These are phyloP conservation scores for Boeremia lycopersici DNA, from an alignment of 2,329 filamentous ascomycete species.

Conservation along the genomic window DNA sequence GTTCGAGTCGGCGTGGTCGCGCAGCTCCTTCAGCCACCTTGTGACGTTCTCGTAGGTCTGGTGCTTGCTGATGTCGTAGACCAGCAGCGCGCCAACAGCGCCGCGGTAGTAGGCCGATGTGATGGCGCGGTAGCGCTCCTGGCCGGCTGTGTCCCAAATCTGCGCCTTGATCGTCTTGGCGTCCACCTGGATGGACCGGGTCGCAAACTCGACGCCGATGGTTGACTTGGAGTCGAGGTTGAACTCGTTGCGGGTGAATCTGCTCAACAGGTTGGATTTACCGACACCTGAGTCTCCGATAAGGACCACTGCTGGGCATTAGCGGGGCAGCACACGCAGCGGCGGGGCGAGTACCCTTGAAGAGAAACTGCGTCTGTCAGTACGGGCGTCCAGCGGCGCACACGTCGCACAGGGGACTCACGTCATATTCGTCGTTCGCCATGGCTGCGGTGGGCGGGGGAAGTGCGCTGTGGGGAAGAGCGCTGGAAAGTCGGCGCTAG, in stretches of 20 bases:
- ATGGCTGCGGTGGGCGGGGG: slow-evolving; percentile 59
- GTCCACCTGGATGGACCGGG: slow-evolving; percentile 97
- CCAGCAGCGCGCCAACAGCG: slow-evolving; percentile 93
- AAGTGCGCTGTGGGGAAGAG: slow-evolving; percentile 17
- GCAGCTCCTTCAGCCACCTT: slow-evolving; percentile 97
- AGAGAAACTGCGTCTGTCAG: slow-evolving; percentile 77
- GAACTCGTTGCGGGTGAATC: slow-evolving; percentile 99
- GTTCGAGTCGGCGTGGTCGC: slow-evolving; percentile 97
- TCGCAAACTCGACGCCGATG: slow-evolving; percentile 99
- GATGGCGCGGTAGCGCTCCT: slow-evolving; percentile 98
- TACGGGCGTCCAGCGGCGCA: slow-evolving; percentile 24
- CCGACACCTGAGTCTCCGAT: slow-evolving; percentile 99
- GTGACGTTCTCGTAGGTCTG: slow-evolving; percentile 99
- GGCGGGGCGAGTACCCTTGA: slow-evolving; percentile 75
- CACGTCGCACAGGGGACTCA: slow-evolving; percentile 58
- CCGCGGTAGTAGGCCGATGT: slow-evolving; percentile 99
- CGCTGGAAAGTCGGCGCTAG: slow-evolving; percentile 12
- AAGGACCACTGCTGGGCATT: slow-evolving; percentile 75
- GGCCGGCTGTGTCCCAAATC: slow-evolving; percentile 99
- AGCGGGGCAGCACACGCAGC: slow-evolving; percentile 28
- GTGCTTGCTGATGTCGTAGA: slow-evolving; percentile 99
- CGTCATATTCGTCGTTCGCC: slow-evolving; percentile 99
- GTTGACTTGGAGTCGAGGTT: slow-evolving; percentile 99
- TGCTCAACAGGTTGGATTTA: slow-evolving; percentile 99
- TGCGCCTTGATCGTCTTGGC: slow-evolving; percentile 99